Evolutionary conservation across 345 rosid species (phyloP).

Genomic region (Salix brachista): DNA sequence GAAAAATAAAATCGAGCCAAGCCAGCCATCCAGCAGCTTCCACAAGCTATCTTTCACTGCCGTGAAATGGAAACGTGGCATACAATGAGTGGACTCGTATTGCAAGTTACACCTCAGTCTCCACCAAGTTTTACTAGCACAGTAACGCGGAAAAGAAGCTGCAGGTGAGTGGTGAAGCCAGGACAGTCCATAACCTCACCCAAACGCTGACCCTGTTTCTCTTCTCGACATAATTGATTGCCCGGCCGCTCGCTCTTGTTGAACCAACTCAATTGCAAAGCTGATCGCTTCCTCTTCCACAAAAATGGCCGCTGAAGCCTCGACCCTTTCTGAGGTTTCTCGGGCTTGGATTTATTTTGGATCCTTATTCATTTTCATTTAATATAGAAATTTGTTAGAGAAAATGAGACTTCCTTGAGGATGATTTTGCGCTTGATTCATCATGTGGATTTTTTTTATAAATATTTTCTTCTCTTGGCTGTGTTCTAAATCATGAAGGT

Average conservation of each 20-base stretch:
- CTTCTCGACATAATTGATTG: not conserved
- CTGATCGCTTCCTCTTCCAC: constrained; percentile 14
- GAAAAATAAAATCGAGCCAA: not conserved
- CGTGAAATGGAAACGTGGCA: constrained; percentile 11
- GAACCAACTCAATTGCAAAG: constrained; percentile 16
- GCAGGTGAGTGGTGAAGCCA: not conserved
- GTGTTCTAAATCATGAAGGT: not conserved
- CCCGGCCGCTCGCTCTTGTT: constrained; percentile 19
- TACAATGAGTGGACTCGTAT: not conserved
- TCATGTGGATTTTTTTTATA: no score
- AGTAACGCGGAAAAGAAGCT: constrained; percentile 7
- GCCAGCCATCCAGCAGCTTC: not conserved
- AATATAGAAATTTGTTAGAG: not conserved
- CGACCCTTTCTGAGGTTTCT: constrained; percentile 60
- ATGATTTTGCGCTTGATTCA: not conserved
- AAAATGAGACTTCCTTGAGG: not conserved
- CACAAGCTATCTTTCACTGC: not conserved
- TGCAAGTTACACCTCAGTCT: not conserved
- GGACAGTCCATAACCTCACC: constrained; percentile 13
- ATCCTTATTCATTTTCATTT: not conserved
- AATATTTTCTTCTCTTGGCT: not conserved
- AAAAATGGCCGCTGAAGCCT: constrained; percentile 49
- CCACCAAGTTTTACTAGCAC: not conserved
- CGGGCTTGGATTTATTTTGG: not conserved
- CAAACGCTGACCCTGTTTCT: not conserved